A percentile compares a stretch with the other conserved stretches of the same genome.
phyloP scores from a whole-genome alignment of 495 filamentous ascomycete species.

The Neurospora sp. region DNA sequence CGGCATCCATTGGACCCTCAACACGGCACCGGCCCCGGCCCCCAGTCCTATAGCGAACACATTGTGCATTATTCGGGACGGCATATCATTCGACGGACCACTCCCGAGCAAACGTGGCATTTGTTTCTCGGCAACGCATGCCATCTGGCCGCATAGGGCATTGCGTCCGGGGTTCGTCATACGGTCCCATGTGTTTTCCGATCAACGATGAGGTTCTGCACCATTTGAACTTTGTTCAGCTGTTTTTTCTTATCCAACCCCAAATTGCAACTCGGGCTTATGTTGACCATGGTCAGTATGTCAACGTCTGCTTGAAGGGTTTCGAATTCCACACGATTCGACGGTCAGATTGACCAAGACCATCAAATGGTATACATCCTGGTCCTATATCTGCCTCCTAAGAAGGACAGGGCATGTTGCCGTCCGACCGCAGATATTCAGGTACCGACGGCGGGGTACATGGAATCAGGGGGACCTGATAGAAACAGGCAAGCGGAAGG shows the following conservation, averaged over 20 bases:
- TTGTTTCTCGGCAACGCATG: background rate
- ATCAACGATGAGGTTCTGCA: background rate
- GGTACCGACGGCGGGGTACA: background rate
- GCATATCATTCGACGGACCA: conserved; percentile 2
- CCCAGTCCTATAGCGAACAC: background rate
- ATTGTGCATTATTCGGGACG: background rate
- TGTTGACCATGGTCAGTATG: background rate
- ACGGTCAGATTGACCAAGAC: background rate
- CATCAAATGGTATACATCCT: background rate
- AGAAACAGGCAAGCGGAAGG: background rate
- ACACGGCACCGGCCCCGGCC: background rate
- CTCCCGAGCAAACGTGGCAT: conserved; percentile 1
- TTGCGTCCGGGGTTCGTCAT: background rate
- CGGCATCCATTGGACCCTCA: background rate
- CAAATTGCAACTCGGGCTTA: too few relatives aligned
- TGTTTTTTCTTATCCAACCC: background rate
- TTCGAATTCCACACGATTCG: background rate
- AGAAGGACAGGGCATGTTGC: background rate
- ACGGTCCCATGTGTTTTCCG: background rate
- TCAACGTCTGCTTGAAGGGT: accelerated
- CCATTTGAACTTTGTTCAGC: background rate
- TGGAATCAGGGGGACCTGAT: background rate
- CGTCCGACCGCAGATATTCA: background rate
- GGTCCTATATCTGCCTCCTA: background rate
- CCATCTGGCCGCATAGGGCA: background rate